Evolutionary conservation across 257 asterid species (phyloP), one percentile per base, ranked within the genome.

Genomic region (Petunia secreta): DNA sequence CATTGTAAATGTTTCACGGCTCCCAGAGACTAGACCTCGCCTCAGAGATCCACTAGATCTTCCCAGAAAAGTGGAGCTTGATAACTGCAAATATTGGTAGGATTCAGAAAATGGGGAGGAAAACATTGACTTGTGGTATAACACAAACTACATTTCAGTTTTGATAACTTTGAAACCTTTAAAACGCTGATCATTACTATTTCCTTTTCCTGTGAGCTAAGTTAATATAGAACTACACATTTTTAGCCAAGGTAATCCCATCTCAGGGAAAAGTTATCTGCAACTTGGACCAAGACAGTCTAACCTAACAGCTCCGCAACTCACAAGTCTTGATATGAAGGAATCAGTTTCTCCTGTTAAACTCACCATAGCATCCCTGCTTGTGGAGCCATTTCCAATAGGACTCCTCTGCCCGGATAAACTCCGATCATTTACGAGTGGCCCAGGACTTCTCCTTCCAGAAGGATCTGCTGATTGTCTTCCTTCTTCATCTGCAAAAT

Each of bases 321-420:
- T 48, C 44, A 71, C 60, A 71, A 71, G 77, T 34, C 62, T 10
- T 48, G 14, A 78, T 38, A 48, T 43, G 63, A 63, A 50, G 63
- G 60, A 67, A 59, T 50, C 77, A 75, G 25, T 25, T 48, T 71
- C 77, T 71, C 77, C 43, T 52, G 34, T 11, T 71, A 73, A 59
- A 77, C 95, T 93, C 81, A 95, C 98, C 93, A 85, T 63, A 75
- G 93, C 97, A 83, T 93, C 98, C 87, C 88, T 93, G 96, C 97
- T 89, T 15, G 87, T 75, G 73, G 94, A 85, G 84, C 91, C 98
- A 88, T 86, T 90, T 82, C 90, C 83, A 78, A 88, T 87, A 53
- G 98, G 98, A 83, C 92, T 91, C 87, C 85, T 93, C 86, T 89
- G 95, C 90, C 87, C 90, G 60, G 93, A 81, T 41, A 86, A 84